A percentile compares a stretch with the other conserved stretches of the same genome.
phyloP scores from a whole-genome alignment of 768 basidiomycete genomes.

The Suillus clintonianus region DNA sequence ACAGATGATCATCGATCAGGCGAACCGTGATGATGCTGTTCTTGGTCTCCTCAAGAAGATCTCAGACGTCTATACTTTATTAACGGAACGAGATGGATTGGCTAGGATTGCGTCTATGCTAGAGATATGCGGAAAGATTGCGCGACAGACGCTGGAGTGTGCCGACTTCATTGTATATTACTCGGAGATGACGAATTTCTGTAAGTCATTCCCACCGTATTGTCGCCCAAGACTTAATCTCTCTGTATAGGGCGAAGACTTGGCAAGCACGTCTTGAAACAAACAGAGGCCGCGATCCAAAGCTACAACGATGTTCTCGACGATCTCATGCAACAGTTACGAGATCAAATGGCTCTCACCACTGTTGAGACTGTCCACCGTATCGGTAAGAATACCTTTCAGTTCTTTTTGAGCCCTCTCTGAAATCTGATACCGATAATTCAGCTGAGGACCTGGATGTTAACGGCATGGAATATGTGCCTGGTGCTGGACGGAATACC shows the following conservation, averaged over 20 bases:
- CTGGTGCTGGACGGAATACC: background rate
- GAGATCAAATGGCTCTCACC: background rate
- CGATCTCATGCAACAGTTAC: constrained; percentile 5
- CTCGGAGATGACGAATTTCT: constrained; percentile 20
- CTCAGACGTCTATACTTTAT: background rate
- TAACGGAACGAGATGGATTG: background rate
- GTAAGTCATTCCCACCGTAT: constrained; percentile 6
- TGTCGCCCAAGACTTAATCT: background rate
- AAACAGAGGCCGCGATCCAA: background rate
- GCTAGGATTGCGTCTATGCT: background rate
- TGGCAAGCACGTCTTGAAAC: background rate
- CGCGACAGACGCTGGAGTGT: constrained; percentile 24
- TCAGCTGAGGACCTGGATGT: background rate
- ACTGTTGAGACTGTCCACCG: background rate
- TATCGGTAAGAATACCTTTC: background rate
- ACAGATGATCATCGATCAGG: background rate
- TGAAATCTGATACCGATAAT: background rate
- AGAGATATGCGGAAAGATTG: background rate
- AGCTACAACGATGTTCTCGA: background rate
- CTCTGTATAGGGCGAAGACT: background rate
- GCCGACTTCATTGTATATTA: constrained; percentile 30
- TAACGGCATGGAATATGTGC: background rate
- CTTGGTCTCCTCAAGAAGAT: background rate
- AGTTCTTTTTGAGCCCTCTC: background rate
- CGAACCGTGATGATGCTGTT: background rate